Percentiles rank a stretch among this genome's conserved stretches.
Conservation (phyloP, 108 stramenopile genomes). For the Cyclotella sp. region DNA sequence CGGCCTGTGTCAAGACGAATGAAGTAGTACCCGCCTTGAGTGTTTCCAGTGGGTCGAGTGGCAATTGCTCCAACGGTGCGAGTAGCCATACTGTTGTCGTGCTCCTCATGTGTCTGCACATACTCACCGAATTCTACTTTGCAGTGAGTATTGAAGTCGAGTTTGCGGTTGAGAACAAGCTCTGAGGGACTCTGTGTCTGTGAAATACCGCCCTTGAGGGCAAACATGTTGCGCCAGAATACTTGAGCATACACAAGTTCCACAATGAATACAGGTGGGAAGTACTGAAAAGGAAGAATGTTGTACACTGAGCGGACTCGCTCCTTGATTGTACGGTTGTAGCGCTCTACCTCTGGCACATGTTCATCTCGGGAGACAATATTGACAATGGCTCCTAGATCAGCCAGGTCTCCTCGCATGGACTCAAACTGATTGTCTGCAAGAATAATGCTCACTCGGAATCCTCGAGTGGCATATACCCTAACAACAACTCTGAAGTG, state of each 20-base stretch:
- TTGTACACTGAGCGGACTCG: too few species aligned
- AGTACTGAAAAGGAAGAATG: neutral
- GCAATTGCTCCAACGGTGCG: neutral
- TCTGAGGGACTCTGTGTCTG: constrained; percentile 17
- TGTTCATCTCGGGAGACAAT: too few species aligned
- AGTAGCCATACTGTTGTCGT: neutral
- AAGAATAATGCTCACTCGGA: too few species aligned
- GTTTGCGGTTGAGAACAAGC: constrained; percentile 22
- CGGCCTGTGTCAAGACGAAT: neutral
- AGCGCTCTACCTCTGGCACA: too few species aligned
- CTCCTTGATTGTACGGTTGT: too few species aligned
- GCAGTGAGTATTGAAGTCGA: constrained; percentile 17
- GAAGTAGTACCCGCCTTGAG: neutral
- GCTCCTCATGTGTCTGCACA: constrained; percentile 55
- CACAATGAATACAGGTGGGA: neutral
- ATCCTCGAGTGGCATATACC: too few species aligned
- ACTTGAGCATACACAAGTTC: neutral
- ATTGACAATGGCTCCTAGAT: too few species aligned
- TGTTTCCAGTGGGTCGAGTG: neutral
- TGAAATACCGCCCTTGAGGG: constrained; percentile 24
- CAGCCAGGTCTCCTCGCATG: too few species aligned
- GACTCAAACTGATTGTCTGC: too few species aligned
- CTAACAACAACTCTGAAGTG: too few species aligned
- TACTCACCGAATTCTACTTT: constrained; percentile 50
- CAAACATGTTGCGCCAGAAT: constrained; percentile 46